These are phyloP conservation scores for Platanus orientalis DNA, from an alignment of 164 flowering plant genomes.

Conservation along the genomic window DNA sequence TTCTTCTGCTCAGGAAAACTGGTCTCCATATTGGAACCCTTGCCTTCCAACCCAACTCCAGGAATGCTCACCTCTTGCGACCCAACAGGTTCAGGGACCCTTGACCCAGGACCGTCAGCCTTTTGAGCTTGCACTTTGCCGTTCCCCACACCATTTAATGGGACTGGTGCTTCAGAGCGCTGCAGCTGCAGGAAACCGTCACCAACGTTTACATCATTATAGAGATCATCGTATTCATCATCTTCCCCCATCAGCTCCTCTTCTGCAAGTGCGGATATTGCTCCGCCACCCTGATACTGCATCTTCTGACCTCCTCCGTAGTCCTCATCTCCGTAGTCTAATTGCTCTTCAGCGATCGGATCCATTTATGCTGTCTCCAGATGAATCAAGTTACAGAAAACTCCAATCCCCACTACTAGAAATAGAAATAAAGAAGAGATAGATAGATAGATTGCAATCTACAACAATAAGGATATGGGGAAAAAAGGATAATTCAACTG, in stretches of 20 bases:
- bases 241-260: conserved; percentile 67
- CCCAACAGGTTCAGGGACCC: conserved; percentile 26
- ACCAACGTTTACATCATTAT: conserved; percentile 70
- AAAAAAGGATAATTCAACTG: neutral
- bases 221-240: conserved; percentile 69
- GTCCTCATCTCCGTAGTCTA: conserved; percentile 76
- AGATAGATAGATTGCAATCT: too few relatives aligned
- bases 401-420: conserved; percentile 4
- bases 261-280: conserved; percentile 72
- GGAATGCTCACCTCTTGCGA: conserved; percentile 30
- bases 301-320: conserved; percentile 54
- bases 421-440: too few relatives aligned
- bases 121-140: conserved; percentile 39
- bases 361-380: conserved; percentile 33
- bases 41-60: conserved; percentile 37
- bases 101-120: conserved; percentile 28
- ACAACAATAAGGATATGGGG: neutral
- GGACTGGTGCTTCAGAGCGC: conserved; percentile 35
- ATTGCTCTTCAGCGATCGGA: conserved; percentile 61
- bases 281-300: conserved; percentile 69
- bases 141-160: conserved; percentile 31
- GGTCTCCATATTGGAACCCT: conserved; percentile 24
- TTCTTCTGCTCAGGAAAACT: conserved; percentile 36
- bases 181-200: conserved; percentile 63
- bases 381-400: conserved; percentile 6